phyloP scores from a whole-genome alignment of 805 yeast species.

The Jamesozyma rosinii region DNA sequence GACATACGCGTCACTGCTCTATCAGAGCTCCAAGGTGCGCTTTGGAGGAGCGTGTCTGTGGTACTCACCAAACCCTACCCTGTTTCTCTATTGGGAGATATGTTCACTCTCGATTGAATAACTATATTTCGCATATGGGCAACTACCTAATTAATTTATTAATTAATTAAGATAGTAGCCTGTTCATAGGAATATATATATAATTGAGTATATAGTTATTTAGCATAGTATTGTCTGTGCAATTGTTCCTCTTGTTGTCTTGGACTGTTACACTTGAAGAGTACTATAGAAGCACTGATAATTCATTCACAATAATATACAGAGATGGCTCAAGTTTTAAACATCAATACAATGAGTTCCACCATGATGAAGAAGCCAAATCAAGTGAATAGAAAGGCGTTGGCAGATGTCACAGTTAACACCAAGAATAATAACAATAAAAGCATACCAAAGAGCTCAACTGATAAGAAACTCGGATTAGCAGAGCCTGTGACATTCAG shows the following conservation, averaged over 20 bases:
- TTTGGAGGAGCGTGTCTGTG: background rate
- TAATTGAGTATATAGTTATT: too few relatives aligned
- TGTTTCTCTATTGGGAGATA: background rate
- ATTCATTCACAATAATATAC: too few relatives aligned
- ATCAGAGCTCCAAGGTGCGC: background rate
- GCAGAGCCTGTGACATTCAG: background rate
- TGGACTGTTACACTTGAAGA: too few relatives aligned
- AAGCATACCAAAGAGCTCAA: slow-evolving; percentile 33
- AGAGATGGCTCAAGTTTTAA: background rate
- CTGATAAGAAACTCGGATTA: background rate
- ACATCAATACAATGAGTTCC: background rate
- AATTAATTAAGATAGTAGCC: background rate
- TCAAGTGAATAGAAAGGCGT: slow-evolving; percentile 8
- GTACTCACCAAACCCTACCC: too few relatives aligned
- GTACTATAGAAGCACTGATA: background rate
- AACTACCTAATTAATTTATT: too few relatives aligned
- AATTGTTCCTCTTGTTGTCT: background rate
- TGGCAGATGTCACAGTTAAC: slow-evolving; percentile 10
- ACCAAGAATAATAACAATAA: slow-evolving; percentile 12
- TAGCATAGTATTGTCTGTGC: background rate
- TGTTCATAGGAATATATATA: too few relatives aligned
- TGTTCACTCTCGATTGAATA: background rate
- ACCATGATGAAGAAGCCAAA: background rate
- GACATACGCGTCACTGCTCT: background rate
- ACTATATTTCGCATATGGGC: background rate